Evolutionary conservation across 1,284 basidiomycete genomes (phyloP), one percentile per base, ranked within the genome.

Genomic region (Ganoderma lingzhi): DNA sequence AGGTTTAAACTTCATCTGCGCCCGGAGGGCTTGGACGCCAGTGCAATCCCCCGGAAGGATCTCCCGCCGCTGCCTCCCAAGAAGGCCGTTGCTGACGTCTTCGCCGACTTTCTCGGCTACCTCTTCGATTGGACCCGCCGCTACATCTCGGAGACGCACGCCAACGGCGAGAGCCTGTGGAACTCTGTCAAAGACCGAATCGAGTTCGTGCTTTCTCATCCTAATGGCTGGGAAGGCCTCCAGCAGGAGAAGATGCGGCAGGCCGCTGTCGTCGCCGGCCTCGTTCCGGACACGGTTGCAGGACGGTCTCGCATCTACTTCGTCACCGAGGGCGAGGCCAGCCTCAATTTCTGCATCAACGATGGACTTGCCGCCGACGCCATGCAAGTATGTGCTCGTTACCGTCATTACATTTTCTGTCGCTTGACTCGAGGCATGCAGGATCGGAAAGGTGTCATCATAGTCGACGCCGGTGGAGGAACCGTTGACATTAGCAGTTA

Each of bases 1-100:
- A 90, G 88, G 88, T 90, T 88, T 80, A 90, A 90, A 73, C 76
- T 90, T 0, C 84, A 88, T 71, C 77, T 90, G 2, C 83, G 85
- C 0, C 84, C 85, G 6, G 72, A 72, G n/a, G 77, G 80, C 23
- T 74, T 82, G 44, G 76, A 69, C 60, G 73, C 64, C 0, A 74
- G 77, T 59, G 76, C 78, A 17, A 71, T 73, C 9, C 37, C 28
- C 69, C 76, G 62, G 67, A 76, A 35, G 1, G 42, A 53, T 6
- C 75, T 88, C 6, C 85, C 83, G 0, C 80, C 84, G 0, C 79
- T 90, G 0, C 88, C 89, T 0, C 62, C 72, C 2, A 80, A 82
- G 15, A 89, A 87, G 73, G 80, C 79, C 0, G 80, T 82, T 0
- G 74, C 84, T 0, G 82, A 86, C 15, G 81, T 90, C 55, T 83